Evolutionary conservation across 768 basidiomycete species (phyloP), one percentile per base, ranked within the genome.

Genomic region (Macrolepiota albuminosa): DNA sequence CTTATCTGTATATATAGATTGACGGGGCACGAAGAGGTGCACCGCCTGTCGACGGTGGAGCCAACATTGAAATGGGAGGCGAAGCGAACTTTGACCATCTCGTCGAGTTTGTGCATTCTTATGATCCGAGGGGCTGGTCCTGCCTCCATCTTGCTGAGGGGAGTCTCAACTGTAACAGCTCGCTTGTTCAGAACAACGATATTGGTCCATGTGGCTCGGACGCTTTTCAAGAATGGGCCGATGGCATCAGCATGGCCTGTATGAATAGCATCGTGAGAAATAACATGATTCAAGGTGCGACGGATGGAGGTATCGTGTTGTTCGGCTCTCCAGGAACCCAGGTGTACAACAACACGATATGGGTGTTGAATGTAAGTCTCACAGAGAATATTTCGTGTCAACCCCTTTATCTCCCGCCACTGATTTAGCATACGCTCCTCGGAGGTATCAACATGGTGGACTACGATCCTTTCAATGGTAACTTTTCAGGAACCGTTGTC

Each of bases 11-110:
- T 50, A 16, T 64, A 34, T 62, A 93, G 90, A 82, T 94, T 62
- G 82, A 93, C 66, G 91, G 92, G 14, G 84, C 84, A 6, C 82
- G 91, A 59, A 72, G 72, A 18, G 81, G 80, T 29, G 83, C 77
- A 7, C 64, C 78, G 43, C 80, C 85, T 1, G 80, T 78, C 0
- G 61, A 51, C 26, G 89, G 89, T 7, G 89, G 88, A 0, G 91
- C 81, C 26, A 92, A 91, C 66, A 91, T 94, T 57, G 91, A 93
- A 72, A 86, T 94, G 79, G 93, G 93, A 5, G 93, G 91, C 10
- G 66, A 77, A 24, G 92, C 87, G 21, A 93, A 88, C 63, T 74
- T 82, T 2, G 75, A 80, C 65, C 92, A 95, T 70, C 64, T 92
- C 42, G 77, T 95, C 56, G 89, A 93, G 75, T 85, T 83, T 61